These are phyloP conservation scores for Lobosporangium transversale DNA, from an alignment of 192 early-diverging fungal genomes.

Conservation along the genomic window DNA sequence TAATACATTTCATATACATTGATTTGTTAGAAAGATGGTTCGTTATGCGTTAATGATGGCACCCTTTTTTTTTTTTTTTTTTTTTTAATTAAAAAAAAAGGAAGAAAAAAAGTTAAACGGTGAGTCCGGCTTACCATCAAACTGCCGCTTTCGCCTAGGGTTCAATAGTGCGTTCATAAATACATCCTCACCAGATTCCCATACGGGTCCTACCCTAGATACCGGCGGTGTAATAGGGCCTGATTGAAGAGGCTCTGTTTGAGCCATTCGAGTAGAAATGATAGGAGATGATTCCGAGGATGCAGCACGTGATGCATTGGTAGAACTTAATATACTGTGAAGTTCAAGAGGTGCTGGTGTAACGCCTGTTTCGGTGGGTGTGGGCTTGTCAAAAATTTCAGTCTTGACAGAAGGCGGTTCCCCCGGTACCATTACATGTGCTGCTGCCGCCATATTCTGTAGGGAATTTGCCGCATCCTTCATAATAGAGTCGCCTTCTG, in stretches of 20 bases:
- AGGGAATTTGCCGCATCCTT: conserved; percentile 27
- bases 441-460: conserved; percentile 30
- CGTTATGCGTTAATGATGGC: not conserved
- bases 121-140: conserved; percentile 33
- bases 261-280: conserved; percentile 24
- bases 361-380: conserved; percentile 6
- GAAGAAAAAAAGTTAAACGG: not conserved
- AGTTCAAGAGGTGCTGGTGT: conserved; percentile 8
- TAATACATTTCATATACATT: not conserved
- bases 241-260: conserved; percentile 10
- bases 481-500: conserved; percentile 28
- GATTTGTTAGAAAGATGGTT: not conserved
- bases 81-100: too few species aligned
- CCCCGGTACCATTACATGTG: not conserved
- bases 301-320: conserved; percentile 24
- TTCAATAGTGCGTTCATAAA: conserved; percentile 34
- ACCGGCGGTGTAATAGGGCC: conserved; percentile 1
- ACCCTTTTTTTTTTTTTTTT: conserved; percentile 7
- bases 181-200: conserved; percentile 14
- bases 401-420: conserved; percentile 38
- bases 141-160: conserved; percentile 37
- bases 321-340: conserved; percentile 19
- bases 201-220: not conserved
- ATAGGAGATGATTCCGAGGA: conserved; percentile 32
- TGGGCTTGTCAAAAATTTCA: conserved; percentile 27